phyloP scores from a whole-genome alignment of 345 rosid species.

The Conringia planisiliqua region DNA sequence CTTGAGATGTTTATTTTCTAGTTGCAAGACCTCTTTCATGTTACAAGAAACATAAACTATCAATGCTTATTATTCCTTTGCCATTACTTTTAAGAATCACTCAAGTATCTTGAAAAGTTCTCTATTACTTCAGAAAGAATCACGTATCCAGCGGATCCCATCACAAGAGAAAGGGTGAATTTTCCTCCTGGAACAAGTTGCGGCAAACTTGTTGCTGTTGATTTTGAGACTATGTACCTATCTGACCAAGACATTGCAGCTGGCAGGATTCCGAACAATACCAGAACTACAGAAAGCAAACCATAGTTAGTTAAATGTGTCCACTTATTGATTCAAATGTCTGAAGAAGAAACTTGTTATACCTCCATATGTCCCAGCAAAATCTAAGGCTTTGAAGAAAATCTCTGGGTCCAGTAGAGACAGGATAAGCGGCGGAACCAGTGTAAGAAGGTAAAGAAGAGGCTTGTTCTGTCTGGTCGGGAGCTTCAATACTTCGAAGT shows the following conservation, averaged over 20 bases:
- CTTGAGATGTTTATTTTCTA: constrained; percentile 5
- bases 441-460: constrained; percentile 61
- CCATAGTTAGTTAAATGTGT: neutral
- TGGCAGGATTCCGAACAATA: constrained; percentile 80
- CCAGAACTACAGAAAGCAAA: constrained; percentile 46
- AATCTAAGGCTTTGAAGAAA: constrained; percentile 89
- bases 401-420: constrained; percentile 84
- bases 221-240: constrained; percentile 47
- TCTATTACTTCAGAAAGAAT: constrained; percentile 52
- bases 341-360: constrained; percentile 11
- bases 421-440: constrained; percentile 71
- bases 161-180: constrained; percentile 54
- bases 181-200: constrained; percentile 74
- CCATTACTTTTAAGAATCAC: neutral
- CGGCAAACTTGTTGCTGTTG: constrained; percentile 33
- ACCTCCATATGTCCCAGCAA: constrained; percentile 98
- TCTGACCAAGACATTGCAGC: constrained; percentile 98
- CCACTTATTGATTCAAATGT: neutral
- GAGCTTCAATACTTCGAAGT: constrained; percentile 61
- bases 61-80: neutral
- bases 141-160: constrained; percentile 59
- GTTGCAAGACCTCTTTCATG: constrained; percentile 15
- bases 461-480: constrained; percentile 60
- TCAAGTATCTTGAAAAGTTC: neutral
- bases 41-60: constrained; percentile 2